Base-by-base conservation (phyloP, 2,329 filamentous ascomycete genomes). In the Onygenales sp. region DNA sequence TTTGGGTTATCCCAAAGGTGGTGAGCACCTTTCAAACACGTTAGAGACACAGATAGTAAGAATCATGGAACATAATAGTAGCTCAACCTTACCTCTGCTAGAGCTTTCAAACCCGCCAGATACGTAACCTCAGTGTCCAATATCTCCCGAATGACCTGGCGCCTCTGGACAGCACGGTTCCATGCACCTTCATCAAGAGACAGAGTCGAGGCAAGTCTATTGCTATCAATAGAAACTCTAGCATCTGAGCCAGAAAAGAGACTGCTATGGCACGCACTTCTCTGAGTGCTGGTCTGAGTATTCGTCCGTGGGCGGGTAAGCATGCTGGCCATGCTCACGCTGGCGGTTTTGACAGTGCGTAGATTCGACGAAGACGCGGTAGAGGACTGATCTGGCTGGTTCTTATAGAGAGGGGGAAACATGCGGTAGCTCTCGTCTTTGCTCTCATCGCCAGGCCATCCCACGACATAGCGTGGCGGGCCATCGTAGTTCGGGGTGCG, bases 81-180 rank as follows among this genome's bases (percentile, higher is more conserved):
- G 13, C 21, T 35, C 6, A n/a, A 44, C 36, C 82, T 65, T 73
- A 92, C 91, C 70, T 94, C 90, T 66, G 87, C 86, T 55, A 97
- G 75, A 59, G 93, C 89, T 61, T 89, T 89, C 54, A 97, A 71
- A 63, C 95, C 92, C 13, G 85, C 82, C 61, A 97, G 84, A 66
- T 97, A 97, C 63, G 85, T 83, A 66, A 93, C 87, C 68, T 97
- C 93, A 0, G 91, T 95, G 54, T 74, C 80, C 56, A 96, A 82
- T 50, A 97, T 75, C 70, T 97, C 93, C 64, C 93, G 87, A 38
- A 97, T 71, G 41, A 95, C 83, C 57, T 85, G 83, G 11, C 89
- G 82, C 56, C 93, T 82, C 63, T 90, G 86, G 17, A 87, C 70
- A 1, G 89, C 82, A 51, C 91, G 82, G 59, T 84, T 80, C 43